Evolutionary conservation across 2,329 filamentous ascomycete species (phyloP).

Genomic region (Elsinoe ampelina): DNA sequence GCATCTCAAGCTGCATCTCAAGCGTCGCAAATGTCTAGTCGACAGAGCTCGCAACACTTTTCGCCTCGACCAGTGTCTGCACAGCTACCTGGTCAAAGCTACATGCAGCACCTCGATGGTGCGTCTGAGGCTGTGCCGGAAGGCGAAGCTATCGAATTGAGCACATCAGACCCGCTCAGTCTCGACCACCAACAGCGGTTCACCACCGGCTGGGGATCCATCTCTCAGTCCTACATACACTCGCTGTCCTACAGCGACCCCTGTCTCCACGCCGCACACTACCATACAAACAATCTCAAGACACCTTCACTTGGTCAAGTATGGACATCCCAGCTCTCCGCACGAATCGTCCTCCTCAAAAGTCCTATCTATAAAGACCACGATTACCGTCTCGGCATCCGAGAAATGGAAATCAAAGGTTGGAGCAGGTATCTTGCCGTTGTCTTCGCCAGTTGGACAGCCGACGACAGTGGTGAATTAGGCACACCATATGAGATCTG

Average conservation of each 20-base stretch:
- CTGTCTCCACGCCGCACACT: constrained; percentile 15
- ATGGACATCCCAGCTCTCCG: constrained; percentile 83
- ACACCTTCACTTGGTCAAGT: constrained; percentile 80
- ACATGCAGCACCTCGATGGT: neutral
- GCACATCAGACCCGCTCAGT: constrained; percentile 49
- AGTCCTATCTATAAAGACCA: constrained; percentile 43
- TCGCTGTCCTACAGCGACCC: constrained; percentile 13
- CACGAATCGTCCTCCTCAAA: constrained; percentile 72
- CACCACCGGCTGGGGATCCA: constrained; percentile 91
- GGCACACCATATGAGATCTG: constrained; percentile 68
- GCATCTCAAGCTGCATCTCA: neutral
- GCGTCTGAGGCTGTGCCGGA: neutral
- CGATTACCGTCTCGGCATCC: constrained; percentile 32
- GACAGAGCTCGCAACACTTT: neutral
- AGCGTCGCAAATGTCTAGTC: constrained; percentile 5
- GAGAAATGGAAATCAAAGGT: constrained; percentile 39
- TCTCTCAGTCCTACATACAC: constrained; percentile 18
- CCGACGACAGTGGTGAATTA: constrained; percentile 37
- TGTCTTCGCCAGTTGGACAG: constrained; percentile 74
- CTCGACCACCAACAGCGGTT: constrained; percentile 87
- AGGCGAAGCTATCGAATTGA: neutral
- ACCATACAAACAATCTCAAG: constrained; percentile 48
- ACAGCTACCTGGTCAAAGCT: neutral
- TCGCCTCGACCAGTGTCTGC: neutral
- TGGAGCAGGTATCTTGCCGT: constrained; percentile 78